phyloP scores from a whole-genome alignment of 257 asterid species.

The Linaria vulgaris region DNA sequence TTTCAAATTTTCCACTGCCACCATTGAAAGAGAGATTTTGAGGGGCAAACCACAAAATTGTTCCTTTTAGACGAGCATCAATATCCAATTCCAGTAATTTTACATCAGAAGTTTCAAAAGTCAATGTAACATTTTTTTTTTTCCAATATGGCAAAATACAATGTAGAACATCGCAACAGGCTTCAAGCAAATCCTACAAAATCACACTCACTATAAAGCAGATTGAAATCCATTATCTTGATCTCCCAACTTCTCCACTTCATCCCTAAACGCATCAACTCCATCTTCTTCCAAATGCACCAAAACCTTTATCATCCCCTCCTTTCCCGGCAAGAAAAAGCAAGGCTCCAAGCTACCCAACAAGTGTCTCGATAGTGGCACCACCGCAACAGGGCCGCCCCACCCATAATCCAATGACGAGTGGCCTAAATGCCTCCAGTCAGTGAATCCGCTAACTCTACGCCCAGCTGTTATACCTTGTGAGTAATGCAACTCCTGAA shows the following conservation, averaged over 20 bases:
- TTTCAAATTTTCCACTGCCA: too few species aligned
- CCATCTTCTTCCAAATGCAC: slow-evolving; percentile 62
- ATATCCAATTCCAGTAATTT: too few species aligned
- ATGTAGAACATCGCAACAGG: too few species aligned
- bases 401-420: slow-evolving; percentile 84
- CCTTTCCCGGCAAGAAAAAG: slow-evolving; percentile 64
- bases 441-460: slow-evolving; percentile 77
- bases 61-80: too few species aligned
- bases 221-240: slow-evolving; percentile 21
- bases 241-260: slow-evolving; percentile 43
- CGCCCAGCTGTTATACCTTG: slow-evolving; percentile 63
- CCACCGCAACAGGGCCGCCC: slow-evolving; percentile 75
- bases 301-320: slow-evolving; percentile 49
- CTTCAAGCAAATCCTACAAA: too few species aligned
- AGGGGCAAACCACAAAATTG: too few species aligned
- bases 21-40: too few species aligned
- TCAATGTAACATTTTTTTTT: too few species aligned
- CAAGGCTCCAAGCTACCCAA: slow-evolving; percentile 77
- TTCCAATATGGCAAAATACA: too few species aligned
- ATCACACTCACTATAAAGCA: slow-evolving; percentile 8
- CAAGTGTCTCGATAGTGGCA: slow-evolving; percentile 59
- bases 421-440: slow-evolving; percentile 95
- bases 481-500: slow-evolving; percentile 61
- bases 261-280: slow-evolving; percentile 39
- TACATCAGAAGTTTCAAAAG: too few species aligned